phyloP scores from a whole-genome alignment of 495 filamentous ascomycete species.

The Tuber borchii region DNA sequence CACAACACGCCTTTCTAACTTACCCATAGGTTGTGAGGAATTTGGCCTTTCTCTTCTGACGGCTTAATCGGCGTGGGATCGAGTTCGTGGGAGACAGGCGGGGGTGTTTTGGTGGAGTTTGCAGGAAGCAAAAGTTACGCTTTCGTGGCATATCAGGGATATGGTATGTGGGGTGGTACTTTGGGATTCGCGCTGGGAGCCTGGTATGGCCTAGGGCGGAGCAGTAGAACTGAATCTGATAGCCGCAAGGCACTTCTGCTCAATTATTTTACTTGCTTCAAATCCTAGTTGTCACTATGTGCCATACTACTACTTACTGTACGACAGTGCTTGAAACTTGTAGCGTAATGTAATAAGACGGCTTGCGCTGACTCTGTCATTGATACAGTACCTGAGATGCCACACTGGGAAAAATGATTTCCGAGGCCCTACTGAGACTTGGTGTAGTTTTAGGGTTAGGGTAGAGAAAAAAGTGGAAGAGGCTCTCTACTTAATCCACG shows the following conservation, averaged over 20 bases:
- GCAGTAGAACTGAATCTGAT: not conserved
- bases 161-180: not conserved
- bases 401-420: not conserved
- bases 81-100: not conserved
- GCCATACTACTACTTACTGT: not conserved
- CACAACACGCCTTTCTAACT: not conserved
- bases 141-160: not conserved
- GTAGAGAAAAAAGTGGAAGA: not conserved
- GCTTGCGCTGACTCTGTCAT: not conserved
- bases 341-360: not conserved
- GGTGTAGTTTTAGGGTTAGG: not conserved
- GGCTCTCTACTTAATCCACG: not conserved
- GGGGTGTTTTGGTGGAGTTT: not conserved
- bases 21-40: not conserved
- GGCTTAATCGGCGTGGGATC: not conserved
- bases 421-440: not conserved
- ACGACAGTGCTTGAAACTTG: not conserved
- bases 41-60: not conserved
- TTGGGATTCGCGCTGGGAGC: not conserved
- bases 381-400: not conserved
- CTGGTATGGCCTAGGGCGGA: not conserved
- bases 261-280: not conserved
- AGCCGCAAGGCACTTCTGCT: not conserved
- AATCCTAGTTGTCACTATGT: not conserved
- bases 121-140: not conserved